Evolutionary conservation across 148 eudicot genomes (phyloP).

Genomic region (Arctostaphylos glauca): DNA sequence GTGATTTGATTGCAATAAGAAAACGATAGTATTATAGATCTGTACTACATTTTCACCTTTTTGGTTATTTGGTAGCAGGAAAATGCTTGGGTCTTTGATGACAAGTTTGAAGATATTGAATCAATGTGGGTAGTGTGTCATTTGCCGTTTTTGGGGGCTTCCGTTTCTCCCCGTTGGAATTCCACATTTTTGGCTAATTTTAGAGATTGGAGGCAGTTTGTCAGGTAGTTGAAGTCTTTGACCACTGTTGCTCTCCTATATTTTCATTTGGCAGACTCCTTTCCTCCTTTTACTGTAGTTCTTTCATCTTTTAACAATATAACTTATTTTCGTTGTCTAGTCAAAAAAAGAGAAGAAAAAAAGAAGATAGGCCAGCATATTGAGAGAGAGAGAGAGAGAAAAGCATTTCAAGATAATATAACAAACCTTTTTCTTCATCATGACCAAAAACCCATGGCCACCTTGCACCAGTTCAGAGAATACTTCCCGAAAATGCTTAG

Average conservation of each 20-base stretch:
- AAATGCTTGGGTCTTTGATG: too few relatives aligned
- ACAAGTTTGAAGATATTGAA: too few relatives aligned
- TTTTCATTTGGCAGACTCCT: not conserved
- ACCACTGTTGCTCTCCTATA: not conserved
- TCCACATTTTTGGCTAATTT: not conserved
- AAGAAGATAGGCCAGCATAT: not conserved
- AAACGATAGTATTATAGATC: too few relatives aligned
- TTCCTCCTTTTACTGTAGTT: not conserved
- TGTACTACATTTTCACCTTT: too few relatives aligned
- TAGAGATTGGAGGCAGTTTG: not conserved
- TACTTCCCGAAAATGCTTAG: slow-evolving; percentile 95
- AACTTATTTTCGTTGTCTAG: not conserved
- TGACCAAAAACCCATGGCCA: slow-evolving; percentile 89
- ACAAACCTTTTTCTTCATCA: slow-evolving; percentile 98
- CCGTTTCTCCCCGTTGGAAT: not conserved
- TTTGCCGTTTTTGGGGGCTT: not conserved
- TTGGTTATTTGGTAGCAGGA: too few relatives aligned
- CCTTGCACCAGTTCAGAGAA: slow-evolving; percentile 98
- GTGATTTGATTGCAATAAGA: too few relatives aligned
- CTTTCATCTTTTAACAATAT: not conserved
- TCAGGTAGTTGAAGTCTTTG: not conserved
- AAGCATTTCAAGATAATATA: not conserved
- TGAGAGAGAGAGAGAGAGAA: not conserved
- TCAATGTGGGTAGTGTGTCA: not conserved
- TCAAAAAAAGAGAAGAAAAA: not conserved